Base-by-base conservation (phyloP, 2,329 filamentous ascomycete genomes). In the Didymella glomerata region DNA sequence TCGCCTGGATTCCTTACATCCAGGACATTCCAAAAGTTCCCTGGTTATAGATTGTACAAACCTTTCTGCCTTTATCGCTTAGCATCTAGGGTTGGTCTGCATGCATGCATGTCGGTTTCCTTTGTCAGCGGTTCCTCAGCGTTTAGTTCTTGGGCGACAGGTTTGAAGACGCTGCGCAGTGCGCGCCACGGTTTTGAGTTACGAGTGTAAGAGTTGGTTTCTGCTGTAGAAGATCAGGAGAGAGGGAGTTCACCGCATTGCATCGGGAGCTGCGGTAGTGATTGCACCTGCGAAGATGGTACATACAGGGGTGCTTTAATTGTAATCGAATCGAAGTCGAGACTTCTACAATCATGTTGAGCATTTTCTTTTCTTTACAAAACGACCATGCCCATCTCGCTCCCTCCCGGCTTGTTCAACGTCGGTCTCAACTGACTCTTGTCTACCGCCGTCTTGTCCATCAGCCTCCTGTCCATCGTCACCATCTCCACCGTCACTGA, bases 321-420 rank as follows among this genome's bases (percentile, higher is more conserved):
- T 53, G 55, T 58, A 58, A 58, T 58, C 54, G 18, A 58, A 58
- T 58, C 54, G 18, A 58, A 48, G 48, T n/a, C 13, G 32, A 51
- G 48, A 27, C 34, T 40, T 40, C 27, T 18, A 38, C 18, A 11
- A 20, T 41, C 20, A 40, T 22, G n/a, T n/a, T 9, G 38, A 41
- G 20, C 38, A 24, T 41, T 24, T 41, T 24, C 38, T 24, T 41
- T 41, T 41, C 11, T 41, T 41, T 20, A 14, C 13, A 14, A 41
- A 24, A 11, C 11, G 10, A 14, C 20, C 38, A 4, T 10, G 24
- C 2, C 24, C 11, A 14, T 24, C 18, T 24, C 18, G 38, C 38
- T 13, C 3, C 20, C 10, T 9, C 16, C 16, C 8, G 16, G 16
- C 6, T n/a, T n/a, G 2, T 2, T 3, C 20, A 4, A 24, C 11